Evolutionary conservation across 106 monocot species (phyloP), one percentile per base, ranked within the genome.

Genomic region (Ottelia alismoides): DNA sequence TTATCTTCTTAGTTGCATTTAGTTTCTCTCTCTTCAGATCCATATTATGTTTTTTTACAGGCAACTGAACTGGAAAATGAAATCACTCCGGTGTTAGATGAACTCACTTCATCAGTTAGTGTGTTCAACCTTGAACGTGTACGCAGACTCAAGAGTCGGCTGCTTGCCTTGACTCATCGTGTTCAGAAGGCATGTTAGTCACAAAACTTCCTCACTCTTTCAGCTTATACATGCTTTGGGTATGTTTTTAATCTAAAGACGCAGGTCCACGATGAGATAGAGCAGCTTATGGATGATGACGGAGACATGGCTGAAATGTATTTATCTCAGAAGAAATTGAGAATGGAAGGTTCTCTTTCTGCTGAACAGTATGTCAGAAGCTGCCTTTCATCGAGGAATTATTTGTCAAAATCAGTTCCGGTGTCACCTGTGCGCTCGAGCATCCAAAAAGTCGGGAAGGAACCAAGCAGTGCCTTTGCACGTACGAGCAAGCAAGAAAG

Each of bases 271-370:
- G 78, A 78, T 57, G n/a, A n/a, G n/a, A n/a, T n/a, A n/a, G n/a
- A n/a, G n/a, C n/a, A n/a, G n/a, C n/a, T n/a, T n/a, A n/a, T n/a
- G n/a, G n/a, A n/a, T n/a, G n/a, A n/a, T n/a, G n/a, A n/a, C n/a
- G n/a, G n/a, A n/a, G n/a, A n/a, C 65, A 78, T 78, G 78, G 73
- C 68, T 0, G 78, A 73, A 61, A 78, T 78, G 78, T 78, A 73
- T 56, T 55, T 78, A 31, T 68, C 78, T 0, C 59, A 65, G 56
- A 78, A 78, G 65, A 68, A 73, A 26, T 62, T 52, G 18, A 58
- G 78, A 51, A 65, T 57, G 55, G 72, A 72, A 45, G 53, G 57
- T 40, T 64, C 44, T 65, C 29, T 61, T 5, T 22, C 32, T 14
- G 43, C 55, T 9, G 61, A 65, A 9, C 48, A 43, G 11, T 60